A percentile compares a stretch with the other conserved stretches of the same genome.
Evolutionary conservation across 2,329 filamentous ascomycete genomes (phyloP).

Genomic region (Tolypocladium endophyticum): DNA sequence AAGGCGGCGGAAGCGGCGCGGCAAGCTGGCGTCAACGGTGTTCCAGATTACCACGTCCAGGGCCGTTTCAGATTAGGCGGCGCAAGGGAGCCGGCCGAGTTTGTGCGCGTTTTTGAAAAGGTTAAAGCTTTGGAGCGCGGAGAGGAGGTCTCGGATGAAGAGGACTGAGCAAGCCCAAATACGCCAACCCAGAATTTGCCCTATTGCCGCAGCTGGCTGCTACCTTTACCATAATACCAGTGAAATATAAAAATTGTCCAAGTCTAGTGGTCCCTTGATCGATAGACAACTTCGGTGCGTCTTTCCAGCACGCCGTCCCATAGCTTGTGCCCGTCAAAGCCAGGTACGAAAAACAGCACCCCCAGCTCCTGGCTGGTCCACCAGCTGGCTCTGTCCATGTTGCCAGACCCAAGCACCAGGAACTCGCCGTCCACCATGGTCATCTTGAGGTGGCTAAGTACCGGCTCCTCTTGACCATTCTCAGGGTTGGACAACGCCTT

Average conservation of each 20-base stretch:
- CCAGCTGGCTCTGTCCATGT: constrained; percentile 79
- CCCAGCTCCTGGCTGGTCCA: constrained; percentile 80
- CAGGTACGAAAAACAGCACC: constrained; percentile 42
- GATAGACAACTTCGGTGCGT: constrained; percentile 23
- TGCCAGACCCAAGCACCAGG: constrained; percentile 66
- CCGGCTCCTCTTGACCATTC: constrained; percentile 42
- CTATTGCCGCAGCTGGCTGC: neutral
- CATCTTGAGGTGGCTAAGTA: constrained; percentile 69
- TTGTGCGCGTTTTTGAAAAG: constrained; percentile 55
- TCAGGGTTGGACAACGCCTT: constrained; percentile 22
- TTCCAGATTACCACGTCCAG: constrained; percentile 66
- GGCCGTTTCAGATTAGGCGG: constrained; percentile 56
- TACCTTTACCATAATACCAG: neutral
- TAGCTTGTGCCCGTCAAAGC: constrained; percentile 21
- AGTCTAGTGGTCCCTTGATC: constrained; percentile 6
- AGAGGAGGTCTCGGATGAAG: neutral
- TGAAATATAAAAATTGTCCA: neutral
- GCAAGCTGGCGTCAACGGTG: constrained; percentile 41
- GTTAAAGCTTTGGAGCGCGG: constrained; percentile 25
- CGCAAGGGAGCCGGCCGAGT: constrained; percentile 54
- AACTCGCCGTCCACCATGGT: constrained; percentile 60
- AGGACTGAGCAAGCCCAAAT: neutral
- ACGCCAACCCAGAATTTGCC: neutral
- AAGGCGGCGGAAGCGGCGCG: constrained; percentile 15
- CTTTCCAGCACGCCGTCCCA: constrained; percentile 28